phyloP scores from a whole-genome alignment of 2,329 filamentous ascomycete genomes.

The Fusarium pilosicola region DNA sequence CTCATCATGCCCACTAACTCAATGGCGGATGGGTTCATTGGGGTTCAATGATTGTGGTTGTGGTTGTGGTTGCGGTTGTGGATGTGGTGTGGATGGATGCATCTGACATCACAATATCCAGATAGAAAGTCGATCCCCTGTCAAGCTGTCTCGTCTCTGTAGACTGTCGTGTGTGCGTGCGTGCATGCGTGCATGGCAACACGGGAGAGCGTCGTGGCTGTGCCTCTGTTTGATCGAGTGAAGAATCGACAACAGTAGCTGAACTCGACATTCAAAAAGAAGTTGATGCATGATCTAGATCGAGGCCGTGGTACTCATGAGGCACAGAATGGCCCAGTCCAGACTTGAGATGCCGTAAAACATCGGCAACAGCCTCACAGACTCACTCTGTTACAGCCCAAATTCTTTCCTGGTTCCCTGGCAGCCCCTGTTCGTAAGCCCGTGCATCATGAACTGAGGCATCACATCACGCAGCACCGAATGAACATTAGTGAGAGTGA shows the following conservation, averaged over 20 bases:
- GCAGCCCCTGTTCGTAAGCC: neutral
- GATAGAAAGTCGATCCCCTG: constrained; percentile 22
- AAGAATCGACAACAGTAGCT: constrained; percentile 22
- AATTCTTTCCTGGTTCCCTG: neutral
- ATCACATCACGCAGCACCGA: constrained; percentile 20
- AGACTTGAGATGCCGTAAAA: constrained; percentile 6
- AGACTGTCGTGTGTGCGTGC: neutral
- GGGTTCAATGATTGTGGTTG: neutral
- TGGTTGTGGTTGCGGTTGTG: neutral
- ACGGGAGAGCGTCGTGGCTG: constrained; percentile 30
- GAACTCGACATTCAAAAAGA: constrained; percentile 6
- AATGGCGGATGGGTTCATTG: neutral
- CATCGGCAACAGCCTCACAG: neutral
- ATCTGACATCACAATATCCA: constrained; percentile 32
- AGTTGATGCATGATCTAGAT: constrained; percentile 10
- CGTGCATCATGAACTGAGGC: constrained; percentile 7
- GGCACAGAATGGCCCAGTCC: constrained; percentile 18
- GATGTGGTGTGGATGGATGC: constrained; percentile 6
- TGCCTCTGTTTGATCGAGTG: constrained; percentile 13
- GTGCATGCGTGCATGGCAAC: neutral
- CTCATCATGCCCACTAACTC: neutral
- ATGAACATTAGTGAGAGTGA: constrained; percentile 24
- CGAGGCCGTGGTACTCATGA: neutral
- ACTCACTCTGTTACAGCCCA: constrained; percentile 1
- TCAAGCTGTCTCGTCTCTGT: constrained; percentile 33